Evolutionary conservation across 768 basidiomycete genomes (phyloP).

Genomic region (Candolleomyces eurysporus): DNA sequence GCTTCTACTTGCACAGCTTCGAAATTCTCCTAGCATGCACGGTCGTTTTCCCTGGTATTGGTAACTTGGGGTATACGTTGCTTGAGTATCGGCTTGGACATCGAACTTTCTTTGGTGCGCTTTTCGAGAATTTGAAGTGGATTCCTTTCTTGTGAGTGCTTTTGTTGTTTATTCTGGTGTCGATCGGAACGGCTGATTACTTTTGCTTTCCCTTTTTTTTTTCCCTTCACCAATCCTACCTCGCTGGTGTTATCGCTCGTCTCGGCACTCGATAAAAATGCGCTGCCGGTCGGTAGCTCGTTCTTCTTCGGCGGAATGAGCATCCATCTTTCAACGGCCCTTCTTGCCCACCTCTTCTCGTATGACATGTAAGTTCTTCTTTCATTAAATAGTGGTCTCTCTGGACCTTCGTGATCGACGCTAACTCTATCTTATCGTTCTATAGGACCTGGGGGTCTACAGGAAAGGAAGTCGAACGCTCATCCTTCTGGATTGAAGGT

Average conservation of each 20-base stretch:
- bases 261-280: background rate
- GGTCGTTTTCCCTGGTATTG: slow-evolving; percentile 75
- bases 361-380: slow-evolving; percentile 46
- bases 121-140: slow-evolving; percentile 61
- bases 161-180: slow-evolving; percentile 2
- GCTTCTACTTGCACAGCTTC: slow-evolving; percentile 77
- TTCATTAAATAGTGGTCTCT: background rate
- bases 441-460: slow-evolving; percentile 55
- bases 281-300: slow-evolving; percentile 35
- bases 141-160: slow-evolving; percentile 68
- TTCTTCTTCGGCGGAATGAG: slow-evolving; percentile 79
- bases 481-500: slow-evolving; percentile 85
- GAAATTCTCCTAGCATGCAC: slow-evolving; percentile 78
- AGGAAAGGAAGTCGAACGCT: slow-evolving; percentile 80
- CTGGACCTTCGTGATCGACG: background rate
- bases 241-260: too few species aligned
- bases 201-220: background rate
- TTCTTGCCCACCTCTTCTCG: slow-evolving; percentile 68
- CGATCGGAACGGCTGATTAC: slow-evolving; percentile 7
- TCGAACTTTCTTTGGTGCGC: slow-evolving; percentile 43
- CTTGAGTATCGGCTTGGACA: slow-evolving; percentile 77
- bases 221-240: background rate
- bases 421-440: slow-evolving; percentile 1
- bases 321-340: slow-evolving; percentile 66
- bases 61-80: slow-evolving; percentile 71